A percentile compares a stretch with the other conserved stretches of the same genome.
Conservation (phyloP, 176 grass and related monocot genomes). For the Rhynchospora pubera region DNA sequence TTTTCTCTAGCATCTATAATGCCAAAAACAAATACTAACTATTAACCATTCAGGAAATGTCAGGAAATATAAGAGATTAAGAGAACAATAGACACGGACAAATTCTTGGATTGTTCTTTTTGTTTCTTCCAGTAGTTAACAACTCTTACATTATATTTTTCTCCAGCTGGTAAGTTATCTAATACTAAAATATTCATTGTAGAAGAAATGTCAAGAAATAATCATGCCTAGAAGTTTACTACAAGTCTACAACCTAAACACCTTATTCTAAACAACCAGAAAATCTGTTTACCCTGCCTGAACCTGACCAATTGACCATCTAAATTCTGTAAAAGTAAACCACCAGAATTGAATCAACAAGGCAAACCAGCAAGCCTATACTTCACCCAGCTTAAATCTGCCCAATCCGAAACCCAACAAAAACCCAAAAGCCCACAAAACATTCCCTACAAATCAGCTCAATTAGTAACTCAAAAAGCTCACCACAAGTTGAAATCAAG, state of each 20-base stretch:
- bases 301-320: background rate
- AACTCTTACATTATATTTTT: background rate
- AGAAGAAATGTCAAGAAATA: background rate
- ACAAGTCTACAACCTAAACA: background rate
- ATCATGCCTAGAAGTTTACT: background rate
- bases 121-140: background rate
- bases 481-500: background rate
- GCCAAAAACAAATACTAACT: background rate
- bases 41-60: background rate
- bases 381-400: background rate
- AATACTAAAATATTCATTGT: background rate
- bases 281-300: background rate
- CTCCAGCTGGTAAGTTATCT: background rate
- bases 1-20: slow-evolving; percentile 31
- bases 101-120: background rate
- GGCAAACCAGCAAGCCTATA: background rate
- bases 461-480: background rate
- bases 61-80: background rate
- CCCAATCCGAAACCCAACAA: background rate
- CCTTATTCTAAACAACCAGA: background rate
- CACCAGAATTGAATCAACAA: background rate
- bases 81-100: background rate
- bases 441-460: background rate
- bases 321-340: background rate
- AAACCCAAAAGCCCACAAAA: background rate